Conservation (phyloP, 768 basidiomycete species). For the Sporobolomyces roseus region DNA sequence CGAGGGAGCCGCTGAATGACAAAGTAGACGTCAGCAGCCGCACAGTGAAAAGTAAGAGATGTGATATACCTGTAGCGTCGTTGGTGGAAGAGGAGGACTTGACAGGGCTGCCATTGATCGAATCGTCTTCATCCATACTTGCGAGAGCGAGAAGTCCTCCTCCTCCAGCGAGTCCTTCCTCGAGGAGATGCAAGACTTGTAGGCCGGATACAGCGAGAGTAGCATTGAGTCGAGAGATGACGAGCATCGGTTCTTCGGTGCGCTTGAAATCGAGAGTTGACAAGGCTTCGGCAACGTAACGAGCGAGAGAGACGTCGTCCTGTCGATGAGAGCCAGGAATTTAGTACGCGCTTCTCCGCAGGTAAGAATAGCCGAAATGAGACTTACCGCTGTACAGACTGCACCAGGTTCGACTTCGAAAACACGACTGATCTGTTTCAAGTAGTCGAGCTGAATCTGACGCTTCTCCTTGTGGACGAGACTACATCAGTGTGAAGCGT, state of each 20-base stretch:
- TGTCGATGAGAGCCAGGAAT: conserved; percentile 44
- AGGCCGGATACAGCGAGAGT: conserved; percentile 74
- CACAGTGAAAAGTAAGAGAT: neutral
- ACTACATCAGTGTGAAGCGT: no score
- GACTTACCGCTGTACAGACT: conserved; percentile 59
- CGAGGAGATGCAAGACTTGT: conserved; percentile 69
- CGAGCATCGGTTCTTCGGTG: conserved; percentile 82
- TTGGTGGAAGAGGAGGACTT: no score
- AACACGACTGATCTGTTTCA: conserved; percentile 72
- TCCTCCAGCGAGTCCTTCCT: conserved; percentile 49
- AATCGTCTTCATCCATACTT: conserved; percentile 6
- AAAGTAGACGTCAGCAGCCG: no score
- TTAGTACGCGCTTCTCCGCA: neutral
- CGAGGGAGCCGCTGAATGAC: neutral
- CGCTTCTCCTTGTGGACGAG: conserved; percentile 86
- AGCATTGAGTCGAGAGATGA: conserved; percentile 72
- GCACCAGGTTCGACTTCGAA: conserved; percentile 67
- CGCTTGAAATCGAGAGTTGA: conserved; percentile 90
- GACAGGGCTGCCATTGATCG: neutral
- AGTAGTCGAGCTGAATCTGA: conserved; percentile 74
- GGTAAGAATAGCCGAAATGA: no score
- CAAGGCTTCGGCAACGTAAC: conserved; percentile 94
- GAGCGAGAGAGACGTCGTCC: conserved; percentile 78
- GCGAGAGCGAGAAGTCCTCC: conserved; percentile 23
- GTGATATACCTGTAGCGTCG: neutral